Evolutionary conservation across 1,139 yeast genomes (phyloP), one percentile per base, ranked within the genome.

Genomic region (Taiozyma onychis): DNA sequence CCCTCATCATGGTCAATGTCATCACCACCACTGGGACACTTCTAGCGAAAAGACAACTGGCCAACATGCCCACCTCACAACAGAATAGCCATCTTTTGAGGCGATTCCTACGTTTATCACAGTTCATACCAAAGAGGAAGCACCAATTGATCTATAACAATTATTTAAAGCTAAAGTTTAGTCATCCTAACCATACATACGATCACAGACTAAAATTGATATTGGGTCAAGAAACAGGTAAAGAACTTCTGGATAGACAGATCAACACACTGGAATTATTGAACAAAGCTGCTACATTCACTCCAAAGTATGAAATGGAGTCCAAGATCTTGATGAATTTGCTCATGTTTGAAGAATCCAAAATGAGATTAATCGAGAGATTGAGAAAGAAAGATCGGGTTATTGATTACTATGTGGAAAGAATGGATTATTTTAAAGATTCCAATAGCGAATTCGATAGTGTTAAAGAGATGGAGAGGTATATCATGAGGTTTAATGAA

Each of bases 401-500:
- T 1, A 21, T 43, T 8, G 16, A 21, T 32, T 14, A 32, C 22
- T 22, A 27, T 2, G 37, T 49, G 22, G 42, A 43, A 7, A 21
- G 35, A n/a, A 28, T 18, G 26, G 28, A 34, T 6, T 42, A 45
- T 22, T 44, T 30, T 3, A 37, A 22, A 4, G 45, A 46, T n/a
- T 44, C 39, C 16, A 48, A 45, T 21, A 13, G 16, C 6, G 42
- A 39, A 11, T 42, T 50, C 6, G 41, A 26, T 10, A 32, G 47
- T 10, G 28, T 45, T 3, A 50, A 45, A 43, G 51, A 48, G 22
- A 43, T 44, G 44, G 53, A 50, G 11, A 43, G 46, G 28, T 10
- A 24, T 5, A 34, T 50, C 4, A 50, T 50, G 51, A 43, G 48
- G 30, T 37, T 50, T 3, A 50, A 50, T 44, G 53, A 50, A 32